Conservation (phyloP, 176 grass and related monocot genomes). For the Chrysopogon serrulatus region DNA sequence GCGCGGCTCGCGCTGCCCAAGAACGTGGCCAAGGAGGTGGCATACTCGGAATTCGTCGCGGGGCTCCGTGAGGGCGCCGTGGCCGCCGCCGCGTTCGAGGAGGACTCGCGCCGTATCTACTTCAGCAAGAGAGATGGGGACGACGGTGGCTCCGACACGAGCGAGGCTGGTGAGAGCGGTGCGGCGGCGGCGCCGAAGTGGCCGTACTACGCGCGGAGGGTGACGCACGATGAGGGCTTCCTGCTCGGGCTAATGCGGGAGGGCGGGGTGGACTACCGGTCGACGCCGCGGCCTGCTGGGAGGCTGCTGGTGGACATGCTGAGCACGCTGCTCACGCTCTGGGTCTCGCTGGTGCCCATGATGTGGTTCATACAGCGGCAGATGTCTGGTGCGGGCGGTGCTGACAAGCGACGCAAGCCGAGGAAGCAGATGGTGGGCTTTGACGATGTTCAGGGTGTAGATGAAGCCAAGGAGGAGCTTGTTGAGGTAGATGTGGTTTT, state of each 20-base stretch:
- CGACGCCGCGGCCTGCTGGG: constrained; percentile 53
- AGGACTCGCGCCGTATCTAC: constrained; percentile 85
- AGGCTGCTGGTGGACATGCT: constrained; percentile 63
- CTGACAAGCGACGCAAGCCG: constrained; percentile 38
- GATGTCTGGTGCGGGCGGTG: constrained; percentile 48
- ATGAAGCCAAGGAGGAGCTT: constrained; percentile 81
- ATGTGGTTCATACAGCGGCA: constrained; percentile 90
- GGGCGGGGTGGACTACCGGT: constrained; percentile 60
- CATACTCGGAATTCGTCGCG: constrained; percentile 71
- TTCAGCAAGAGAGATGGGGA: constrained; percentile 40
- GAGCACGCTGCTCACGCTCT: constrained; percentile 64
- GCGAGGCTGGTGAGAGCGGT: constrained; percentile 9
- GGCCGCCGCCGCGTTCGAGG: constrained; percentile 60
- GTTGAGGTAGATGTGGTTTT: constrained; percentile 52
- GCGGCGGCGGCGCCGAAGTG: constrained; percentile 25
- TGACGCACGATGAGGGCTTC: constrained; percentile 82
- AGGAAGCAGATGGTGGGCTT: constrained; percentile 64
- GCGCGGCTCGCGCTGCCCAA: constrained; percentile 49
- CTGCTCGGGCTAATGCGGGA: constrained; percentile 78
- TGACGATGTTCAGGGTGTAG: constrained; percentile 83
- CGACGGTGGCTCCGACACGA: not conserved
- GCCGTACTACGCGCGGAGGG: constrained; percentile 68
- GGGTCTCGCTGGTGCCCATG: constrained; percentile 83
- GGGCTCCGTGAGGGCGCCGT: constrained; percentile 53
- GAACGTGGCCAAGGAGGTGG: constrained; percentile 54